Percentiles rank a stretch among this genome's conserved stretches.
Conservation (phyloP, 2,329 filamentous ascomycete genomes). For the Venturia aucupariae region DNA sequence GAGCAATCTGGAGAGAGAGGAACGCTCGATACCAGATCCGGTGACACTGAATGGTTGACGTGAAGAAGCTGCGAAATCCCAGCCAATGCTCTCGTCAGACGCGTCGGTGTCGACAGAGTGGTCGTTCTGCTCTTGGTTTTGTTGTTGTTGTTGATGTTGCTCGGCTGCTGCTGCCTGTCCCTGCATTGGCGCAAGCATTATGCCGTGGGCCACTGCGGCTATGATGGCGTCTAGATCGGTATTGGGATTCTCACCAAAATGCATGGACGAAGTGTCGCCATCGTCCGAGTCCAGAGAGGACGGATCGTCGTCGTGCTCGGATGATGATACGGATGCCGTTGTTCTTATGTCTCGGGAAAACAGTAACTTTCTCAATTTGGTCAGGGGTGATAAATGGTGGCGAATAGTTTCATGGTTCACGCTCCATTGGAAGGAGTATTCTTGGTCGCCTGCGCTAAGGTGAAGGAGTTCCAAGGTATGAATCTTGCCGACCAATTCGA, state of each 20-base stretch:
- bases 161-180: not conserved
- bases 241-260: not conserved
- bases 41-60: not conserved
- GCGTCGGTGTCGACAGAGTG: not conserved
- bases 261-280: not conserved
- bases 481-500: not conserved
- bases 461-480: not conserved
- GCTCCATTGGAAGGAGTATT: not conserved
- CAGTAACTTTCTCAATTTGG: not conserved
- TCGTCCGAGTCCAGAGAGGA: not conserved
- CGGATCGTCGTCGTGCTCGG: not conserved
- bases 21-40: not conserved
- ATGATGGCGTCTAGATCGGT: not conserved
- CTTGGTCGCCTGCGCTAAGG: slow-evolving; percentile 1
- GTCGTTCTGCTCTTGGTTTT: not conserved
- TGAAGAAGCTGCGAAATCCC: not conserved
- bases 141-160: not conserved
- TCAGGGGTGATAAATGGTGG: not conserved
- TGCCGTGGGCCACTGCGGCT: not conserved
- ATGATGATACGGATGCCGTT: not conserved
- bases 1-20: not conserved
- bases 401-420: not conserved
- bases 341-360: slow-evolving; percentile 4
- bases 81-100: not conserved
- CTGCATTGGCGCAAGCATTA: not conserved